Conservation (phyloP, 768 basidiomycete genomes). For the Tubosaeta sp. region DNA sequence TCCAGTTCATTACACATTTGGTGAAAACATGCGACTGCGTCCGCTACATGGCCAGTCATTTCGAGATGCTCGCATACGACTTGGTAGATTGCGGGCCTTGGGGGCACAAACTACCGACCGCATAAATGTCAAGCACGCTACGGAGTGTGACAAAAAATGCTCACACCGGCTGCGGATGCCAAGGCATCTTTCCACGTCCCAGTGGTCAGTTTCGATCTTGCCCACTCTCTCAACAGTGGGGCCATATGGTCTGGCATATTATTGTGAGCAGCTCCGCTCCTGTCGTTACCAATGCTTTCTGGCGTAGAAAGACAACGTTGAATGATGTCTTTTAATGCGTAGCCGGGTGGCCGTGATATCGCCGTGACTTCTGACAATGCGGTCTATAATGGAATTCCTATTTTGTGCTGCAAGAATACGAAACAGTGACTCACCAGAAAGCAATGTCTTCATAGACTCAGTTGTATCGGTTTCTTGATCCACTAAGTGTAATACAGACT, state of each 20-base stretch:
- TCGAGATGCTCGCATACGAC: background rate
- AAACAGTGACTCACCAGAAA: too few species aligned
- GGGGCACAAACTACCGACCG: background rate
- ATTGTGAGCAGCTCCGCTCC: too few species aligned
- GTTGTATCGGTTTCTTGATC: too few species aligned
- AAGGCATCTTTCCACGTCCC: background rate
- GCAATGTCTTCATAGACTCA: too few species aligned
- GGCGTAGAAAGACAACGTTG: too few species aligned
- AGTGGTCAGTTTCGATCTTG: background rate
- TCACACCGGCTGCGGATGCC: background rate
- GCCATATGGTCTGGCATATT: background rate
- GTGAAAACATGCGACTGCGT: background rate
- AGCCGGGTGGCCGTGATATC: too few species aligned
- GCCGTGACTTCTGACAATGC: too few species aligned
- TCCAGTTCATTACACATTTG: background rate
- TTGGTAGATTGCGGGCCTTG: background rate
- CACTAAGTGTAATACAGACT: too few species aligned
- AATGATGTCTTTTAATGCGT: too few species aligned
- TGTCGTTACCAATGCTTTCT: too few species aligned
- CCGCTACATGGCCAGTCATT: background rate
- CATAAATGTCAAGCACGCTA: background rate
- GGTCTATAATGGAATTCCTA: too few species aligned
- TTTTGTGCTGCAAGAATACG: too few species aligned
- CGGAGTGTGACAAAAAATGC: background rate
- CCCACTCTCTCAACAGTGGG: background rate